Percentiles rank a stretch among this genome's conserved stretches.
phyloP scores from a whole-genome alignment of 495 filamentous ascomycete genomes.

The Lophiostoma macrostomum region DNA sequence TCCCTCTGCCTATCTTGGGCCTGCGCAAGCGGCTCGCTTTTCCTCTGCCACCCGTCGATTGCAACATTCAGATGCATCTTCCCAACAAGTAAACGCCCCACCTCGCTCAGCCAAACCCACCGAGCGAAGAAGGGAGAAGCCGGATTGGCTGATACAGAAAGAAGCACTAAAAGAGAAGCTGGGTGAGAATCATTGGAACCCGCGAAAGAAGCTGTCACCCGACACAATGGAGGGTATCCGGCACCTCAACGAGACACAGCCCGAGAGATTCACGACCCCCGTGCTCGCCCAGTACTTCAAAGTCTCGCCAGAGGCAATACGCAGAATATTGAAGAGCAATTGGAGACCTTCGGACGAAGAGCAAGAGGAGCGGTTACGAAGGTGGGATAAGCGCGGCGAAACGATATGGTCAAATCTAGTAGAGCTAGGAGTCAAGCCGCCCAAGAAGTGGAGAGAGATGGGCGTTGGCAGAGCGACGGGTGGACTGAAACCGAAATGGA shows the following conservation, averaged over 20 bases:
- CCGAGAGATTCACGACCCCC: constrained; percentile 68
- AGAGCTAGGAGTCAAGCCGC: constrained; percentile 65
- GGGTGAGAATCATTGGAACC: constrained; percentile 65
- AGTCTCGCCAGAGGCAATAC: constrained; percentile 79
- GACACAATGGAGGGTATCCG: constrained; percentile 86
- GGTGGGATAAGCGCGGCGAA: constrained; percentile 79
- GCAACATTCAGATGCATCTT: not conserved
- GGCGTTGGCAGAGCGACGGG: constrained; percentile 53
- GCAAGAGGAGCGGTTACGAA: constrained; percentile 54
- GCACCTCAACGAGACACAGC: constrained; percentile 69
- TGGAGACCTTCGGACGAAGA: constrained; percentile 71
- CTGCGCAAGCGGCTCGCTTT: not conserved
- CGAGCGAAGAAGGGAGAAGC: constrained; percentile 36
- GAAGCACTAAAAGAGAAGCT: constrained; percentile 68
- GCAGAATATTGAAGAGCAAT: constrained; percentile 78
- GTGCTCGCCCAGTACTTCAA: constrained; percentile 76
- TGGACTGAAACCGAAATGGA: constrained; percentile 32
- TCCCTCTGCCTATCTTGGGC: not conserved
- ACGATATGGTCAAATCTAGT: constrained; percentile 72
- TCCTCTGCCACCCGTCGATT: constrained; percentile 1
- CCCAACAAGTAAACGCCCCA: no score
- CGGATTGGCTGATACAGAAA: constrained; percentile 73
- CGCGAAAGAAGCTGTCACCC: constrained; percentile 81
- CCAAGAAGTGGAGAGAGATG: constrained; percentile 62
- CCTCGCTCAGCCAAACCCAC: no score